phyloP scores from a whole-genome alignment of 2,329 filamentous ascomycete species.

The Penicillium sumatraense region DNA sequence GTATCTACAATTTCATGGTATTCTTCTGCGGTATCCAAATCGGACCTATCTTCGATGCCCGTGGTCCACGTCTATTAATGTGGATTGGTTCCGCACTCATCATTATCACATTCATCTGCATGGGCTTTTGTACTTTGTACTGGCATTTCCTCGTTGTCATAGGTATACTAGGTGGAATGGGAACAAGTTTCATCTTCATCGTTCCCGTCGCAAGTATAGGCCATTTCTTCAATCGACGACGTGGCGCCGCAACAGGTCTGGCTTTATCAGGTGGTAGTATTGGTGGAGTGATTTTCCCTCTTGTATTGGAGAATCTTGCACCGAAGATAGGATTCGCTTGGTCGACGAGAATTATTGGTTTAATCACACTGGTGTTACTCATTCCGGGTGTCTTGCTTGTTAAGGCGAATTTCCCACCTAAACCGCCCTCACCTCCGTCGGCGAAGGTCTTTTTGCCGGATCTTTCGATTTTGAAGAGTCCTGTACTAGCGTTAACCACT shows the following conservation, averaged over 20 bases:
- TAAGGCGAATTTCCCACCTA: constrained; percentile 13
- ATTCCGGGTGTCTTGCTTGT: constrained; percentile 20
- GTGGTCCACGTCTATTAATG: constrained; percentile 32
- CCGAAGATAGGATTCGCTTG: constrained; percentile 22
- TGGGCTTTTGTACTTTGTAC: constrained; percentile 19
- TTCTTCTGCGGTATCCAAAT: constrained; percentile 37
- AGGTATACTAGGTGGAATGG: constrained; percentile 18
- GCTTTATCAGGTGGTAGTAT: constrained; percentile 22
- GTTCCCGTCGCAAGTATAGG: constrained; percentile 22
- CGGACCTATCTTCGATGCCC: constrained; percentile 45
- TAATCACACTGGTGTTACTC: constrained; percentile 20
- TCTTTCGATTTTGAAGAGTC: constrained; percentile 17
- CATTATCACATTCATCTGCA: constrained; percentile 36
- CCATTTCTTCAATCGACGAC: constrained; percentile 19
- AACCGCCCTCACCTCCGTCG: constrained; percentile 14
- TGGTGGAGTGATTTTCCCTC: constrained; percentile 25
- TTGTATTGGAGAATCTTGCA: constrained; percentile 19
- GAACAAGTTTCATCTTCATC: constrained; percentile 23
- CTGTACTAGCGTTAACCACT: constrained; percentile 27
- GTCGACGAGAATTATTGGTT: constrained; percentile 19
- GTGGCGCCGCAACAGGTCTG: constrained; percentile 20
- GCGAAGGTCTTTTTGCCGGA: constrained; percentile 21
- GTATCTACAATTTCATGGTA: constrained; percentile 45
- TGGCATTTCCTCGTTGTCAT: constrained; percentile 24
- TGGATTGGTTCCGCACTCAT: constrained; percentile 25